Evolutionary conservation across 1,284 basidiomycete species (phyloP), one percentile per base, ranked within the genome.

Genomic region (Ustilago esculenta): DNA sequence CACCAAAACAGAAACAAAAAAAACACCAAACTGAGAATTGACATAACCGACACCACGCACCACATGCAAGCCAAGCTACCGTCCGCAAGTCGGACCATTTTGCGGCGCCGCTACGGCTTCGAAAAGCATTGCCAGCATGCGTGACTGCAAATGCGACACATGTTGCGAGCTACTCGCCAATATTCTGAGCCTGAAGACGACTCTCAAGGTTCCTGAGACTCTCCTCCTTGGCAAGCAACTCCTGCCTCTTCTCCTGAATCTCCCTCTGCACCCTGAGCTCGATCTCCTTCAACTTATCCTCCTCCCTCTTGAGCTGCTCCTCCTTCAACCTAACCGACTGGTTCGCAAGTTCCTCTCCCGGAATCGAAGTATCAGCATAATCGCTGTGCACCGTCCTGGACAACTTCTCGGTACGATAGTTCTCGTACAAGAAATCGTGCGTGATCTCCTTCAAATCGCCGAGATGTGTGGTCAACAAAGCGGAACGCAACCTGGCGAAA

Each of bases 221-320:
- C 69, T 84, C 84, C 51, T 84, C 84, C 69, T 83, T 83, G 14
- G 84, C 84, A 30, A 84, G 51, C 70, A 99, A 85, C 83, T 98
- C 95, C 83, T 98, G 96, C 80, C 94, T 87, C 87, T 97, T 97
- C 86, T 98, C 92, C 84, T 92, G 92, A 84, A 99, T 95, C 86
- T 99, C 96, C 63, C 96, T 89, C 84, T 98, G 95, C 33, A 98
- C 94, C 83, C 93, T 94, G 83, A 98, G 87, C 83, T 99, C 96
- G 83, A 98, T 94, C 85, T 98, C 96, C 76, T 95, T 92, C 70
- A 99, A 86, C 89, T 92, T 81, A 54, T 81, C 74, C 77, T 83
- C 83, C 84, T 99, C 96, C 67, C 92, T 87, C 76, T 94, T 90
- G 64, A 99, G 89, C 83, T 98, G 96, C 83, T 98, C 95, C 85